phyloP scores from a whole-genome alignment of 129 eudicot species.

The Ambrosia trifida region DNA sequence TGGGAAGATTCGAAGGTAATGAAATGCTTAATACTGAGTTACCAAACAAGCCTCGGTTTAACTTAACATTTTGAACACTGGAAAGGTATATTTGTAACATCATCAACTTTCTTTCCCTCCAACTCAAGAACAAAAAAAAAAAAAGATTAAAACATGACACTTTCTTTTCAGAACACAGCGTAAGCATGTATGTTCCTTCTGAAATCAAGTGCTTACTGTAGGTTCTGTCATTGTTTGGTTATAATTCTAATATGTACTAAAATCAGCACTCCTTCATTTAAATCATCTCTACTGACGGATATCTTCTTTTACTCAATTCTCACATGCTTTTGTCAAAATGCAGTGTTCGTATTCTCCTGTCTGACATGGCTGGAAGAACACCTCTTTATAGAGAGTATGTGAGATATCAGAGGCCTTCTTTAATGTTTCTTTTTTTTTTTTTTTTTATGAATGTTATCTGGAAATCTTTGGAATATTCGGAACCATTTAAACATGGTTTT shows the following conservation, averaged over 20 bases:
- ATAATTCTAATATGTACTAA: conserved; percentile 6
- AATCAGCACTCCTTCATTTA: no score
- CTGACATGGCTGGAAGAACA: conserved; percentile 86
- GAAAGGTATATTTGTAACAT: conserved; percentile 9
- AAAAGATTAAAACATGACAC: not conserved
- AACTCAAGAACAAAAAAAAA: not conserved
- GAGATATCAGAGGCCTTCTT: not conserved
- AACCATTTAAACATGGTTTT: not conserved
- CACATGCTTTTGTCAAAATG: conserved; percentile 39
- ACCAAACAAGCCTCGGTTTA: no score
- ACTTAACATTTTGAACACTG: not conserved
- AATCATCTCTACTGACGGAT: not conserved
- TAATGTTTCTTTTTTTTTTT: not conserved
- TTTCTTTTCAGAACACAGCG: not conserved
- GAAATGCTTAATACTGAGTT: no score
- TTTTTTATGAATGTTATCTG: not conserved
- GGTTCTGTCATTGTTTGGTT: conserved; percentile 16
- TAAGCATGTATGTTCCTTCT: not conserved
- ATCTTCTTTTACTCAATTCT: not conserved
- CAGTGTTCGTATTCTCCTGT: conserved; percentile 75
- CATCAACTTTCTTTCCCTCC: not conserved
- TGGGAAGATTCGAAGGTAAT: no score
- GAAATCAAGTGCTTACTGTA: conserved; percentile 5
- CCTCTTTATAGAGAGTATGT: conserved; percentile 87
- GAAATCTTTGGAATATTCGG: no score